Percentiles rank a stretch among this genome's conserved stretches.
Evolutionary conservation across 371 early-diverging fungal species (phyloP).

Genomic region (Mortierella sp.): DNA sequence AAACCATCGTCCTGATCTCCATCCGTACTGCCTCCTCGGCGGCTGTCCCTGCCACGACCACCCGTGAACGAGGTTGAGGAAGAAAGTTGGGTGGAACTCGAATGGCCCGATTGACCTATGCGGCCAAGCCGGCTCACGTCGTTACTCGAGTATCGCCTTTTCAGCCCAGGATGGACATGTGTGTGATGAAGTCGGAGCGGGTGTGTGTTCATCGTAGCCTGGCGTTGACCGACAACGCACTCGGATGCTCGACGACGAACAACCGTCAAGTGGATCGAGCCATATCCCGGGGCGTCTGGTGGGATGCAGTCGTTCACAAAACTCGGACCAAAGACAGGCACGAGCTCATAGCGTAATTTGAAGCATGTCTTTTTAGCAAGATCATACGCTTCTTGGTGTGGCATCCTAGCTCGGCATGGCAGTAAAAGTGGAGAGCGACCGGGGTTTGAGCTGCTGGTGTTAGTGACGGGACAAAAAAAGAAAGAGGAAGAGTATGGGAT

Average conservation of each 20-base stretch:
- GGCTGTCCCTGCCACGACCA: conserved; percentile 21
- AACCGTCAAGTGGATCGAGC: conserved; percentile 40
- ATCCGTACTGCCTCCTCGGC: conserved; percentile 18
- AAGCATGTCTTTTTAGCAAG: conserved; percentile 68
- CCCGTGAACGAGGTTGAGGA: conserved; percentile 29
- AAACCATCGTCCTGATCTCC: conserved; percentile 33
- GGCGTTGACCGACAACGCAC: conserved; percentile 37
- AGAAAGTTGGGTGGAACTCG: conserved; percentile 30
- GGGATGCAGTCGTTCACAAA: conserved; percentile 64
- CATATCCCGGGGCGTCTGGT: conserved; percentile 62
- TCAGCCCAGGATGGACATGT: conserved; percentile 40
- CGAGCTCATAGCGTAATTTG: conserved; percentile 67
- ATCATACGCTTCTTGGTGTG: conserved; percentile 65
- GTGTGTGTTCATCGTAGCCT: conserved; percentile 28
- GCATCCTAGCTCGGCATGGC: conserved; percentile 57
- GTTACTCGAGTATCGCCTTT: conserved; percentile 47
- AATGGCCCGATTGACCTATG: conserved; percentile 20
- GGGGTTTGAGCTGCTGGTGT: background rate
- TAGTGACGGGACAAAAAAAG: background rate
- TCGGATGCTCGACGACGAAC: conserved; percentile 42
- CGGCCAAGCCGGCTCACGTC: conserved; percentile 45
- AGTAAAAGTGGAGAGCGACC: background rate
- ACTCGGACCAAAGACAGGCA: conserved; percentile 68
- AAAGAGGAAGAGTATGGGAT: background rate
- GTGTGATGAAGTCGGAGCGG: conserved; percentile 43